Percentiles rank a stretch among this genome's conserved stretches.
These are phyloP conservation scores for Trichosporon faecale DNA, from an alignment of 1,284 basidiomycete species.

Conservation along the genomic window DNA sequence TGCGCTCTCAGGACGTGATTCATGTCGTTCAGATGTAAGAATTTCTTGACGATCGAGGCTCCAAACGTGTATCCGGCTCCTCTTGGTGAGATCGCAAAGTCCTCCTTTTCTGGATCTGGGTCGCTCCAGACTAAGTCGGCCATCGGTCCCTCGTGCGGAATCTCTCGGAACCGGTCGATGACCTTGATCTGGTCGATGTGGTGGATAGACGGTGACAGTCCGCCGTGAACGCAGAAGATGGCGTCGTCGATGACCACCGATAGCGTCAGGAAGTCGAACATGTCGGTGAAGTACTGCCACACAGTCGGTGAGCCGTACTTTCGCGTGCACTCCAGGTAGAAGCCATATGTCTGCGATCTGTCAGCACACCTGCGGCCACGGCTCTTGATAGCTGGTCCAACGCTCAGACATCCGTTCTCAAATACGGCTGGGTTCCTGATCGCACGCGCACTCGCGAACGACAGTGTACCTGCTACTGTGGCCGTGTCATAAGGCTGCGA, in stretches of 20 bases:
- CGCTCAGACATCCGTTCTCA: constrained; percentile 53
- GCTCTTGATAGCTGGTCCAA: not conserved
- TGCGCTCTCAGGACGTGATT: constrained; percentile 96
- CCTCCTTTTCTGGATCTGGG: constrained; percentile 97
- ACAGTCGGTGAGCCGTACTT: constrained; percentile 96
- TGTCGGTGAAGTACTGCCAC: constrained; percentile 99
- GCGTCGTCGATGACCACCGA: constrained; percentile 98
- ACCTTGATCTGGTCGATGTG: constrained; percentile 99
- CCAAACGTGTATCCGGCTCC: constrained; percentile 99
- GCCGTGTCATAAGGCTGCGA: constrained; percentile 16
- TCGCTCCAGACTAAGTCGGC: constrained; percentile 99
- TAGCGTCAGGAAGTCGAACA: constrained; percentile 99
- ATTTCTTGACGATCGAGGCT: constrained; percentile 97
- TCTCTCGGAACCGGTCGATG: constrained; percentile 97
- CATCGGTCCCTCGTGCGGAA: constrained; percentile 99
- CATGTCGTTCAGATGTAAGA: constrained; percentile 91
- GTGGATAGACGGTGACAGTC: constrained; percentile 96
- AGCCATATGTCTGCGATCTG: constrained; percentile 81
- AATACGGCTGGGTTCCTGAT: constrained; percentile 26
- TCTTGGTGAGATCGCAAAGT: constrained; percentile 97
- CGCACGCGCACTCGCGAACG: not conserved
- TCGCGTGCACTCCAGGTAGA: constrained; percentile 96
- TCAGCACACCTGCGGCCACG: constrained; percentile 10
- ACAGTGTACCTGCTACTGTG: constrained; percentile 23
- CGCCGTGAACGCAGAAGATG: constrained; percentile 99